phyloP scores from a whole-genome alignment of 2,329 filamentous ascomycete genomes.

The Tympanopsis confertula region DNA sequence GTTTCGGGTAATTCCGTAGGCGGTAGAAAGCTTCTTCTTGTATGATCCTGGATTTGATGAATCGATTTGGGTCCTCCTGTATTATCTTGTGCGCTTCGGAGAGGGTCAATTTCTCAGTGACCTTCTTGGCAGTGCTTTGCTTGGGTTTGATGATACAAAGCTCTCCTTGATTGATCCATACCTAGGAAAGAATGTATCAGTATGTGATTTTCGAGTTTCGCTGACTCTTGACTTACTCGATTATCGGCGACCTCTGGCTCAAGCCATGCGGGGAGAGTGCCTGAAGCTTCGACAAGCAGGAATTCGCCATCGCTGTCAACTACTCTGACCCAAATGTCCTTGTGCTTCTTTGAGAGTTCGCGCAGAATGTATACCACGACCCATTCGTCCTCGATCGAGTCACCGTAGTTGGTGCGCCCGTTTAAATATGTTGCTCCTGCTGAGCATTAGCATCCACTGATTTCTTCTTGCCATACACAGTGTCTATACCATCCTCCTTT shows the following conservation, averaged over 20 bases:
- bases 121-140: conserved; percentile 19
- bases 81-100: conserved; percentile 54
- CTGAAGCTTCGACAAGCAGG: conserved; percentile 84
- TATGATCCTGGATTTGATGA: conserved; percentile 63
- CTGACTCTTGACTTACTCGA: conserved; percentile 28
- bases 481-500: neutral
- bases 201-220: too few relatives aligned
- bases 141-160: conserved; percentile 60
- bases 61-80: conserved; percentile 34
- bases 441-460: neutral
- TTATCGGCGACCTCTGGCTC: conserved; percentile 82
- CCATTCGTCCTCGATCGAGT: conserved; percentile 96
- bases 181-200: too few relatives aligned
- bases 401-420: conserved; percentile 65
- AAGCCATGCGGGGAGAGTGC: conserved; percentile 76
- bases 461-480: neutral
- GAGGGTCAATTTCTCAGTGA: conserved; percentile 38
- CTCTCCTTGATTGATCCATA: conserved; percentile 75
- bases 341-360: conserved; percentile 63
- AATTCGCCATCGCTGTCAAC: conserved; percentile 91
- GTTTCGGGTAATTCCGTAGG: conserved; percentile 68
- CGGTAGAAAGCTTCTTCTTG: conserved; percentile 88
- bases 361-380: conserved; percentile 81
- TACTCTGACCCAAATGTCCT: conserved; percentile 69
- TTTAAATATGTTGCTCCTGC: neutral